phyloP scores from a whole-genome alignment of 2,329 filamentous ascomycete genomes.

The Claviceps cyperi region DNA sequence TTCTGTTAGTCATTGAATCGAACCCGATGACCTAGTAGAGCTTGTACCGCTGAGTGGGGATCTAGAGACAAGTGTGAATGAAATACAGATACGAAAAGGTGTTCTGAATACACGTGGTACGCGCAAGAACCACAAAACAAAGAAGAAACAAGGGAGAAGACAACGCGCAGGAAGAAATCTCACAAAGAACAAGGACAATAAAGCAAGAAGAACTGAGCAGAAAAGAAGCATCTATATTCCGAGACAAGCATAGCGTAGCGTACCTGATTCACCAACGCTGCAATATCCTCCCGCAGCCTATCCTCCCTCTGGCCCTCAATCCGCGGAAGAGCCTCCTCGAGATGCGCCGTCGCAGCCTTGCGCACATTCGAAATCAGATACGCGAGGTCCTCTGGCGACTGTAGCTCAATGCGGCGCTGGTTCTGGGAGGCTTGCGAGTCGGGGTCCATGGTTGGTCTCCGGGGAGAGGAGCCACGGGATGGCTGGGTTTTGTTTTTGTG shows the following conservation, averaged over 20 bases:
- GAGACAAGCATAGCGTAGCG: too few relatives aligned
- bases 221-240: neutral
- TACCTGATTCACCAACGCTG: slow-evolving; percentile 45
- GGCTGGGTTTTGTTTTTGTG: neutral
- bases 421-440: slow-evolving; percentile 22
- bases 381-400: slow-evolving; percentile 57
- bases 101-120: too few relatives aligned
- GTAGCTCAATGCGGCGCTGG: slow-evolving; percentile 67
- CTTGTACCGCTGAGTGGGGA: too few relatives aligned
- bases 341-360: slow-evolving; percentile 50
- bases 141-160: neutral
- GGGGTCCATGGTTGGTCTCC: slow-evolving; percentile 16
- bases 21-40: neutral
- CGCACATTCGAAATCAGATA: slow-evolving; percentile 58
- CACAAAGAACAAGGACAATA: neutral
- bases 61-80: too few relatives aligned
- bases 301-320: slow-evolving; percentile 39
- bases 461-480: neutral
- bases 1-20: neutral
- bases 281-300: slow-evolving; percentile 43
- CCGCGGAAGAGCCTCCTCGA: slow-evolving; percentile 54
- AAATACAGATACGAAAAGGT: too few relatives aligned
- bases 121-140: too few relatives aligned
- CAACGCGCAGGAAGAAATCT: too few relatives aligned
- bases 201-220: neutral